Conservation (phyloP, 306 rosid species). For the Clitoria ternatea region DNA sequence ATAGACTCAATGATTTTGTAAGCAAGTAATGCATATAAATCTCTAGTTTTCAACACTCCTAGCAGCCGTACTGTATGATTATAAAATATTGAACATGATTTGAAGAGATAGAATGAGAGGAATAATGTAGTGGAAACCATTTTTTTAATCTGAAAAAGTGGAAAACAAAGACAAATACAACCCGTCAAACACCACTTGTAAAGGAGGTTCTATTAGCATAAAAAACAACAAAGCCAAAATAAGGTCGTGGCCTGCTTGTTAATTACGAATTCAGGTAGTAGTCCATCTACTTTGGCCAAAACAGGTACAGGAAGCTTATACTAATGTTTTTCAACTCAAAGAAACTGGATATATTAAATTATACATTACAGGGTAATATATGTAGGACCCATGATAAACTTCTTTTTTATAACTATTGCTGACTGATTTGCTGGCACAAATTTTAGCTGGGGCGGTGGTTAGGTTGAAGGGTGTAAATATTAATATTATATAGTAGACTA, state of each 20-base stretch:
- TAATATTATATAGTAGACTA: too few relatives aligned
- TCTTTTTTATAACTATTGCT: neutral
- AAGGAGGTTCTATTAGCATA: neutral
- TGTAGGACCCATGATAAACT: neutral
- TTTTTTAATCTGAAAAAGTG: neutral
- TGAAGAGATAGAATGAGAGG: neutral
- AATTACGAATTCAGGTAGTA: neutral
- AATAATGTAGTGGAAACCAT: neutral
- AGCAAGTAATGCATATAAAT: neutral
- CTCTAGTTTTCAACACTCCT: neutral
- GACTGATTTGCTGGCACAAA: neutral
- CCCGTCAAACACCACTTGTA: neutral
- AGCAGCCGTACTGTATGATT: neutral
- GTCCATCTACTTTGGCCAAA: constrained; percentile 9
- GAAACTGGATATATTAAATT: neutral
- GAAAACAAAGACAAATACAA: constrained; percentile 9
- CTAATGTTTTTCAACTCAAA: neutral
- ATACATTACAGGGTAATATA: neutral
- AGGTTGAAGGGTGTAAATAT: neutral
- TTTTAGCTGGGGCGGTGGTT: constrained; percentile 18
- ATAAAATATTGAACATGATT: neutral
- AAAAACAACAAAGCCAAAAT: constrained; percentile 2
- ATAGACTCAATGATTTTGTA: neutral
- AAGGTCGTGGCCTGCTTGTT: constrained; percentile 8
- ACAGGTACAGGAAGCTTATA: constrained; percentile 1